Conservation (phyloP, 768 basidiomycete species). For the Mycena indigotica region DNA sequence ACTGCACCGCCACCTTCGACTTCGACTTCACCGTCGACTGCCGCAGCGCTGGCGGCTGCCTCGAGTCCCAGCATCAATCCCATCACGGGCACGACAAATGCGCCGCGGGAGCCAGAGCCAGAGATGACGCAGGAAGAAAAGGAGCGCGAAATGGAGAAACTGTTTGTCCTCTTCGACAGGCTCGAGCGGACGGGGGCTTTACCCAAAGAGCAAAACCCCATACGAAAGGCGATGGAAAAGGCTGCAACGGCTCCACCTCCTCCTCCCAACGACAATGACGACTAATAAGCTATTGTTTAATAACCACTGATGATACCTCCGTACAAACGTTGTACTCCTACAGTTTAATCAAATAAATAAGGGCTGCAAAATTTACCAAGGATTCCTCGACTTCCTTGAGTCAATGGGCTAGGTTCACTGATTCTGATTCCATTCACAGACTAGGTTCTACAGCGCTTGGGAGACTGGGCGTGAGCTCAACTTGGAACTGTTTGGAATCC, state of each 20-base stretch:
- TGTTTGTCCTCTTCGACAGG: slow-evolving; percentile 90
- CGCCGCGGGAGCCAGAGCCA: slow-evolving; percentile 38
- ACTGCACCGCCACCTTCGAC: slow-evolving; percentile 50
- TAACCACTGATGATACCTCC: too few species aligned
- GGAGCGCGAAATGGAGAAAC: slow-evolving; percentile 86
- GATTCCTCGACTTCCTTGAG: too few species aligned
- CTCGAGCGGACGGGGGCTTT: slow-evolving; percentile 77
- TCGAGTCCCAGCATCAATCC: slow-evolving; percentile 65
- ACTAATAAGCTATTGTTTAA: too few species aligned
- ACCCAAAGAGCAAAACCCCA: slow-evolving; percentile 66
- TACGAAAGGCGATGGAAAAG: slow-evolving; percentile 67
- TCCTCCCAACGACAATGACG: slow-evolving; percentile 3
- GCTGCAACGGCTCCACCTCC: slow-evolving; percentile 7
- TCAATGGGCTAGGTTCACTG: too few species aligned
- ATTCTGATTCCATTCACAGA: too few species aligned
- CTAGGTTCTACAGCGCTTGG: too few species aligned
- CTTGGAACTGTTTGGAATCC: too few species aligned
- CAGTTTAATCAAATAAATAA: too few species aligned
- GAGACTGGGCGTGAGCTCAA: too few species aligned
- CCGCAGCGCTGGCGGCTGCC: slow-evolving; percentile 32
- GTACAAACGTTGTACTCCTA: too few species aligned
- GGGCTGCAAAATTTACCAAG: too few species aligned
- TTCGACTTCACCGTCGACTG: slow-evolving; percentile 29
- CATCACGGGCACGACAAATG: slow-evolving; percentile 76
- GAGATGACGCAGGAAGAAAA: slow-evolving; percentile 96